Evolutionary conservation across 202 grass and related monocot species (phyloP), one percentile per base, ranked within the genome.

Genomic region (Elaeis oleifera): DNA sequence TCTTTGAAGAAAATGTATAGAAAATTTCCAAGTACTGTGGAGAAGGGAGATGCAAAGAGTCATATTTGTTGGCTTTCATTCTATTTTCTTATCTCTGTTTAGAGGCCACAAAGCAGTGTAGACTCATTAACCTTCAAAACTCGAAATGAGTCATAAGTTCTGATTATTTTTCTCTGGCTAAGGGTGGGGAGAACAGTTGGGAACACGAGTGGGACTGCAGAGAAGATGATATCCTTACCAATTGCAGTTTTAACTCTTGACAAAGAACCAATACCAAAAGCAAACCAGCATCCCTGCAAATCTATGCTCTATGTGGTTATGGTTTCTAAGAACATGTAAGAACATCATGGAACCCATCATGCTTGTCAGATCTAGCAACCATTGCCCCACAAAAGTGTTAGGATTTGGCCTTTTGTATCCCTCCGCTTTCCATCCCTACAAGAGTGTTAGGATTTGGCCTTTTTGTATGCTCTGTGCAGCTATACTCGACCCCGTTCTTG

Each of bases 291-390:
- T 92, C 60, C 85, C 89, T 61, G 85, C 89, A 76, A 95, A 71
- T 56, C 85, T 95, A 25, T 85, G 89, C 36, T 95, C 85, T 53
- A 81, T 81, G 84, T 95, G 85, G 51, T 95, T 89, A 59, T 95
- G 89, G 56, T 95, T 95, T 2, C 26, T 27, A 5, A 27, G 26
- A 27, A 27, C 26, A 27, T 5, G 89, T 95, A 31, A 85, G 85
- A 28, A 95, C 71, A 82, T 95, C 85, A 60, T 89, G 89, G 79
- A 89, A 95, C 4, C 85, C 70, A 55, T 95, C 89, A 71, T 89
- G 89, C 71, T 64, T 88, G 74, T 95, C 89, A 78, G 89, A 85
- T 20, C 89, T 85, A 55, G 89, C 89, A 62, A 85, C 79, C 85
- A 95, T 85, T 70, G 89, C 89, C 64, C 89, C 85, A 78, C 23